A percentile compares a stretch with the other conserved stretches of the same genome.
Conservation (phyloP, 2,329 filamentous ascomycete genomes). For the Aspergillus aculeatinus region DNA sequence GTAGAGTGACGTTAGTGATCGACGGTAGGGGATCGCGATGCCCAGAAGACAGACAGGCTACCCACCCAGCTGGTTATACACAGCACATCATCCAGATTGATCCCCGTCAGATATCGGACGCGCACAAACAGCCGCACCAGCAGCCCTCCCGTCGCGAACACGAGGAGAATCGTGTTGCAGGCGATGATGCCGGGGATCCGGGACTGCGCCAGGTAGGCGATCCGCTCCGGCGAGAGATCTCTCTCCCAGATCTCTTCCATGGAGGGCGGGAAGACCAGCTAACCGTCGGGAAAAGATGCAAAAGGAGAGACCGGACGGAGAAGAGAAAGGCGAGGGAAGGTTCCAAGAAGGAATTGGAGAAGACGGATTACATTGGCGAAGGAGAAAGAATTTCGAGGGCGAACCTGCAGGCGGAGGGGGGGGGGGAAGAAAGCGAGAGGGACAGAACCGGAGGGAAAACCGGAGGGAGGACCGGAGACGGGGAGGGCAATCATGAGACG, state of each 20-base stretch:
- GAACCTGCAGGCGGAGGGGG: neutral
- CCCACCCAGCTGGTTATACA: slow-evolving; percentile 19
- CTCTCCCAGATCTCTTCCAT: slow-evolving; percentile 14
- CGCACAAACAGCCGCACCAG: slow-evolving; percentile 19
- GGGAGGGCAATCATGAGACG: neutral
- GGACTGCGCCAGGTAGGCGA: slow-evolving; percentile 11
- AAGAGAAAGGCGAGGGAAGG: neutral
- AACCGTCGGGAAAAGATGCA: slow-evolving; percentile 7
- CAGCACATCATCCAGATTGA: slow-evolving; percentile 18
- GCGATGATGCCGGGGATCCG: slow-evolving; percentile 15
- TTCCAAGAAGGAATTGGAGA: neutral
- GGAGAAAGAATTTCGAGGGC: neutral
- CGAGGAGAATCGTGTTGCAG: slow-evolving; percentile 17
- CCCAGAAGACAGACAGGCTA: neutral
- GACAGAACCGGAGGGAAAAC: neutral
- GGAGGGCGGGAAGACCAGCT: slow-evolving; percentile 6
- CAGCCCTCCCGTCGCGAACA: slow-evolving; percentile 9
- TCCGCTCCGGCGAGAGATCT: slow-evolving; percentile 13
- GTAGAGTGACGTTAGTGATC: neutral
- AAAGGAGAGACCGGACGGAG: neutral
- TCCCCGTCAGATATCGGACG: slow-evolving; percentile 15
- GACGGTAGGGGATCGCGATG: too few relatives aligned
- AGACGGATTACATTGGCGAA: slow-evolving; percentile 2
- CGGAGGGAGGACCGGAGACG: neutral
- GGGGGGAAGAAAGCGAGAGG: too few relatives aligned